These are phyloP conservation scores for Diaporthe citrichinensis DNA, from an alignment of 2,329 filamentous ascomycete genomes.

Conservation along the genomic window DNA sequence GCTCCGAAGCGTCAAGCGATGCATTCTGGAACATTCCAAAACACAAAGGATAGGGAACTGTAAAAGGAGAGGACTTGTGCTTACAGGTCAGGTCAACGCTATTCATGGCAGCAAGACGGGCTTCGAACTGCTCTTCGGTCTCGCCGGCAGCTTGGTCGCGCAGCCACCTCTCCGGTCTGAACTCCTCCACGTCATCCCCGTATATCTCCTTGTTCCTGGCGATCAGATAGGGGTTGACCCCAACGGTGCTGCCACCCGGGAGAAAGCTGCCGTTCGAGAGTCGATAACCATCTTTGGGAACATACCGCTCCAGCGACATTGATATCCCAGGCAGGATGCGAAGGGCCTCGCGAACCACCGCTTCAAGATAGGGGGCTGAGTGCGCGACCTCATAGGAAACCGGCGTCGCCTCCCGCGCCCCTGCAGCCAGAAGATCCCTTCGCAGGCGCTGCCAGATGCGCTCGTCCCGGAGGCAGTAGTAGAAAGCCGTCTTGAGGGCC, in stretches of 20 bases:
- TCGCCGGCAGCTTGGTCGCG: conserved; percentile 52
- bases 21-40: no score
- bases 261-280: conserved; percentile 67
- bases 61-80: no score
- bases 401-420: conserved; percentile 44
- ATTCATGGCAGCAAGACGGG: conserved; percentile 75
- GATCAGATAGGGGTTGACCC: conserved; percentile 82
- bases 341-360: conserved; percentile 55
- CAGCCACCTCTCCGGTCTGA: conserved; percentile 78
- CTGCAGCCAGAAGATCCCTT: conserved; percentile 53
- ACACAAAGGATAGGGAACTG: no score
- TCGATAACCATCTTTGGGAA: conserved; percentile 42
- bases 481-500: conserved; percentile 53
- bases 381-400: conserved; percentile 44
- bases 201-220: conserved; percentile 78
- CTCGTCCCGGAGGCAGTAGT: conserved; percentile 54
- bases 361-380: conserved; percentile 54
- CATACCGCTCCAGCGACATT: conserved; percentile 46
- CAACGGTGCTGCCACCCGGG: conserved; percentile 79
- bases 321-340: conserved; percentile 57
- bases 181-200: conserved; percentile 71
- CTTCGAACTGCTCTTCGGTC: conserved; percentile 62
- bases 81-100: conserved; percentile 75
- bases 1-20: no score
- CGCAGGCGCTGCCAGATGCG: conserved; percentile 47